A percentile compares a stretch with the other conserved stretches of the same genome.
Evolutionary conservation across 768 basidiomycete species (phyloP).

Genomic region (Mycena olivaceomarginata): DNA sequence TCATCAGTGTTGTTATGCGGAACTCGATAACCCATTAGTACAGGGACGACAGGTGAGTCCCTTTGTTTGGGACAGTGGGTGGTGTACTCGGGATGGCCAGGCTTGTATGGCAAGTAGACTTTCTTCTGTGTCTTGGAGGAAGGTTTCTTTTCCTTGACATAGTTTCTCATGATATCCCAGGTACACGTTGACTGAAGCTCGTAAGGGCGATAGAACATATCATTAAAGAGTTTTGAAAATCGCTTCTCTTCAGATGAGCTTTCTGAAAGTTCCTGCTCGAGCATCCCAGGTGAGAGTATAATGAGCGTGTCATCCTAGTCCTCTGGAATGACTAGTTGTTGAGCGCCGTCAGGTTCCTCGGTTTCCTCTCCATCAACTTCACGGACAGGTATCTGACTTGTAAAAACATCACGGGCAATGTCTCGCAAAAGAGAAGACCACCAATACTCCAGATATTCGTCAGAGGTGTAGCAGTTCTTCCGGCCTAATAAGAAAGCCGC

Average conservation of each 20-base stretch:
- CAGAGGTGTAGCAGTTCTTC: constrained; percentile 15
- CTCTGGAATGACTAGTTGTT: background rate
- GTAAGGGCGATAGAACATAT: constrained; percentile 30
- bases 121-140: too few relatives aligned
- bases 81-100: too few relatives aligned
- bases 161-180: constrained; percentile 30
- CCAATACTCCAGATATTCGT: constrained; percentile 18
- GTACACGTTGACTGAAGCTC: constrained; percentile 7
- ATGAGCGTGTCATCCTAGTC: background rate
- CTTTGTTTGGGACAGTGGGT: too few relatives aligned
- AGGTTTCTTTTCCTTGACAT: background rate
- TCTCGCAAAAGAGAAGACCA: constrained; percentile 34
- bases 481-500: constrained; percentile 10
- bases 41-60: too few relatives aligned
- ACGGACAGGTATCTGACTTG: background rate
- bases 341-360: background rate
- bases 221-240: constrained; percentile 27
- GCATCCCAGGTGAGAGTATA: background rate
- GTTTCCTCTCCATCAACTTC: background rate
- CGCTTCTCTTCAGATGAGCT: background rate
- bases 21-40: too few relatives aligned
- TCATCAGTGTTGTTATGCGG: too few relatives aligned
- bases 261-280: background rate
- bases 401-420: constrained; percentile 41
- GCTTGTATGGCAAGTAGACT: too few relatives aligned